Percentiles rank a stretch among this genome's conserved stretches.
Conservation (phyloP, 768 basidiomycete species). For the Austroboletus eburneus region DNA sequence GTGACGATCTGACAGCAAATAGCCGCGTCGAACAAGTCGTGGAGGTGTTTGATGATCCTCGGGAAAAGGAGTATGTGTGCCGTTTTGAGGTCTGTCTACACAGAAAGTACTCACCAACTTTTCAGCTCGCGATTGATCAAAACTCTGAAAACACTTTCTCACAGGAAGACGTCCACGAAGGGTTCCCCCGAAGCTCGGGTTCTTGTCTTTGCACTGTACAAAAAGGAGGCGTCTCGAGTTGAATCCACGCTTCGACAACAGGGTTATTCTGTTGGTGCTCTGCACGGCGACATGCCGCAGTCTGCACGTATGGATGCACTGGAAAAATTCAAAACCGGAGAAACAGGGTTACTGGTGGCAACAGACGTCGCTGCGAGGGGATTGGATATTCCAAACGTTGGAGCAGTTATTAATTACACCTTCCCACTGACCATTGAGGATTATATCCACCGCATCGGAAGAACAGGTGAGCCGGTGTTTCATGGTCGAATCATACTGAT, state of each 20-base stretch:
- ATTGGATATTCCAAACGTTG: conserved; percentile 95
- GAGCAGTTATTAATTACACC: conserved; percentile 93
- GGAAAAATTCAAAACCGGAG: conserved; percentile 82
- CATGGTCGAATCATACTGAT: neutral
- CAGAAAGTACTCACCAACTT: neutral
- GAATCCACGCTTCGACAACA: conserved; percentile 70
- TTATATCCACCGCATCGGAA: conserved; percentile 86
- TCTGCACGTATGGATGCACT: conserved; percentile 78
- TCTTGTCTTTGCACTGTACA: conserved; percentile 94
- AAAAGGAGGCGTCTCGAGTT: conserved; percentile 93
- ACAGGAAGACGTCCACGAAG: conserved; percentile 57
- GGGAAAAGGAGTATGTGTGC: conserved; percentile 77
- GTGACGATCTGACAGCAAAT: conserved; percentile 93
- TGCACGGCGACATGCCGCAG: conserved; percentile 93
- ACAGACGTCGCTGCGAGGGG: conserved; percentile 98
- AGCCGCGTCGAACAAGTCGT: conserved; percentile 87
- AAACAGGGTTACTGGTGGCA: conserved; percentile 80
- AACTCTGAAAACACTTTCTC: conserved; percentile 49
- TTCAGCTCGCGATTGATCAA: conserved; percentile 56
- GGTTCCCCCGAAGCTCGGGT: conserved; percentile 58
- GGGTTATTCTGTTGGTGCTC: conserved; percentile 73
- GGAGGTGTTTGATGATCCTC: conserved; percentile 85
- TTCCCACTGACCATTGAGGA: conserved; percentile 96
- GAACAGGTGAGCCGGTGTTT: conserved; percentile 55
- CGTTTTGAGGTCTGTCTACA: too few species aligned